Evolutionary conservation across 345 rosid species (phyloP), one percentile per base, ranked within the genome.

Genomic region (Pugionium cornutum): DNA sequence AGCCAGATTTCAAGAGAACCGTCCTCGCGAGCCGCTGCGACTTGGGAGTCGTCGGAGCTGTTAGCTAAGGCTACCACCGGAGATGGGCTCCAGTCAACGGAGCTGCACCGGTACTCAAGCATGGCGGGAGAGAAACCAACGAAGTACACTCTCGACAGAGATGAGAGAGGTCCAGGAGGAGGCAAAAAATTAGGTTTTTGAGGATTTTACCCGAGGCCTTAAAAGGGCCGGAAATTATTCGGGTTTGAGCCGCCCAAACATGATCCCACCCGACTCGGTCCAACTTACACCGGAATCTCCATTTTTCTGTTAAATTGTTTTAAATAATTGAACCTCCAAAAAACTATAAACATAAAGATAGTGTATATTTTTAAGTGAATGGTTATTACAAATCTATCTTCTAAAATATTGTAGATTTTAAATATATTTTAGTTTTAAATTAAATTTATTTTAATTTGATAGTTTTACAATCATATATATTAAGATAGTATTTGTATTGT

Each of bases 1-100:
- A 89, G 96, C 98, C 98, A 89, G 80, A 92, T 83, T 87, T 92
- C 98, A 9, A 92, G 87, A 26, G 98, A 84, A 67, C 97, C 91
- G 66, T 89, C 96, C 54, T 89, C 91, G 45, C 98, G 92, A 40
- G 95, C 92, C 4, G 96, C 92, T 2, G 96, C 96, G 58, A 89
- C 86, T 68, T 82, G 91, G 6, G 85, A 82, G 67, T 79, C 83
- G 74, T 91, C 98, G 39, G 79, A 53, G 62, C 88, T 85, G 67
- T 79, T 82, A 59, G 95, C 90, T 62, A 91, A 84, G 69, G 96
- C 90, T 31, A 91, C 83, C 33, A 91, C 91, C 8, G 98, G 89
- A 18, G 96, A 85, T 29, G 96, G 96, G 67, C 77, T 89, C 98
- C 98, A 91, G 62, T 85, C 89, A 69, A 87, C 73, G 69, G 92